phyloP scores from a whole-genome alignment of 2,329 filamentous ascomycete genomes.

The Alternaria gaisen region DNA sequence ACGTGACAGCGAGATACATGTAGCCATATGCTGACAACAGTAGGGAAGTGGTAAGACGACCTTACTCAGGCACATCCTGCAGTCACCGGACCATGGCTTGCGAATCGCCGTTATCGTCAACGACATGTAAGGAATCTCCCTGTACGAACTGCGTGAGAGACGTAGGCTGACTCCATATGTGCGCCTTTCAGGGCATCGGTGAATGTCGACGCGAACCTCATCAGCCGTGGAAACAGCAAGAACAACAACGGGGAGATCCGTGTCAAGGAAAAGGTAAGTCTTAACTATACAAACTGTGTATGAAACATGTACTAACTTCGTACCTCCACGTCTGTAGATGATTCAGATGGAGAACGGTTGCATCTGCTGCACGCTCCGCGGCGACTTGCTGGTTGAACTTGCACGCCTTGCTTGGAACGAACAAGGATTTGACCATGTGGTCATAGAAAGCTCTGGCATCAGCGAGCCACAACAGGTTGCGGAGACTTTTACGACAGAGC shows the following conservation, averaged over 20 bases:
- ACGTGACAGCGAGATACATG: conserved; percentile 14
- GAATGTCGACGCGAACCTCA: conserved; percentile 71
- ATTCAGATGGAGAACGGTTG: conserved; percentile 68
- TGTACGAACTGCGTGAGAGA: neutral
- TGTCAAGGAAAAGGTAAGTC: conserved; percentile 64
- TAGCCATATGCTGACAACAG: conserved; percentile 8
- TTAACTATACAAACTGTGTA: neutral
- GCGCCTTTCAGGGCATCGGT: conserved; percentile 58
- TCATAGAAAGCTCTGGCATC: conserved; percentile 76
- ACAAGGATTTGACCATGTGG: conserved; percentile 73
- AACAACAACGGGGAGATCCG: conserved; percentile 54
- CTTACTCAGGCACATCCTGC: conserved; percentile 72
- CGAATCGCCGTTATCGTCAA: conserved; percentile 78
- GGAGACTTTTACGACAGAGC: conserved; percentile 71
- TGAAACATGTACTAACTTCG: neutral
- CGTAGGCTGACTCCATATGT: neutral
- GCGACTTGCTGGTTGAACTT: conserved; percentile 75
- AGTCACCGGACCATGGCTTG: conserved; percentile 69
- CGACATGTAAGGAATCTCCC: neutral
- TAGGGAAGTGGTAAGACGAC: conserved; percentile 77
- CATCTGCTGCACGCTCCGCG: conserved; percentile 78
- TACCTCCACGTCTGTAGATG: conserved; percentile 39
- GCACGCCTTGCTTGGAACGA: conserved; percentile 67
- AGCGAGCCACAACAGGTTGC: conserved; percentile 78
- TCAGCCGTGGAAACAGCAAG: conserved; percentile 55